These are phyloP conservation scores for Arthrobotrys sinensis DNA, from an alignment of 2,329 filamentous ascomycete species.

Conservation along the genomic window DNA sequence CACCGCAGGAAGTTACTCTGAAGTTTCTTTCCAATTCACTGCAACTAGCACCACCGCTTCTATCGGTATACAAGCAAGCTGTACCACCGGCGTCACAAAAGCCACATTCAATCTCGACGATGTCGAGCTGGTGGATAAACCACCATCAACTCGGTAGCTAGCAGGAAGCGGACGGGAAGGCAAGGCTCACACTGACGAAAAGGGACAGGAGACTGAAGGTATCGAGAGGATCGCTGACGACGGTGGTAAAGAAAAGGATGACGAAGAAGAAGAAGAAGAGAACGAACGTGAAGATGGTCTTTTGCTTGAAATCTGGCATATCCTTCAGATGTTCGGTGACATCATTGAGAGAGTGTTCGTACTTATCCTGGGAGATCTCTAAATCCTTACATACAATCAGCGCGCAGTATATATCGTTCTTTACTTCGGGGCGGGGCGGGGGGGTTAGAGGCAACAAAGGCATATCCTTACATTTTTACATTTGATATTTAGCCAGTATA, in stretches of 20 bases:
- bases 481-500: no score
- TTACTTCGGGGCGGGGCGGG: no score
- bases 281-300: not conserved
- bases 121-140: constrained; percentile 21
- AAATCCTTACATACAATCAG: not conserved
- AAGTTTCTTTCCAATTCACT: constrained; percentile 26
- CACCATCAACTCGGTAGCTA: constrained; percentile 19
- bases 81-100: constrained; percentile 17
- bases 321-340: constrained; percentile 39
- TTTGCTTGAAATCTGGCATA: constrained; percentile 48
- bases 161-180: constrained; percentile 24
- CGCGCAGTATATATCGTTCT: no score
- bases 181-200: constrained; percentile 9
- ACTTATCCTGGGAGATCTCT: constrained; percentile 40
- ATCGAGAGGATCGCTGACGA: not conserved
- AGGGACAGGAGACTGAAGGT: not conserved
- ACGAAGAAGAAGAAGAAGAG: constrained; percentile 20
- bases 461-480: no score
- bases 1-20: constrained; percentile 17
- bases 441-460: no score
- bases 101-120: constrained; percentile 38
- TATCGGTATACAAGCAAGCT: constrained; percentile 11
- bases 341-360: constrained; percentile 49
- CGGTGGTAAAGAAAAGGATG: not conserved
- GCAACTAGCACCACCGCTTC: constrained; percentile 2